phyloP scores from a whole-genome alignment of 2,329 filamentous ascomycete species.

The Plectosphaerella plurivora region DNA sequence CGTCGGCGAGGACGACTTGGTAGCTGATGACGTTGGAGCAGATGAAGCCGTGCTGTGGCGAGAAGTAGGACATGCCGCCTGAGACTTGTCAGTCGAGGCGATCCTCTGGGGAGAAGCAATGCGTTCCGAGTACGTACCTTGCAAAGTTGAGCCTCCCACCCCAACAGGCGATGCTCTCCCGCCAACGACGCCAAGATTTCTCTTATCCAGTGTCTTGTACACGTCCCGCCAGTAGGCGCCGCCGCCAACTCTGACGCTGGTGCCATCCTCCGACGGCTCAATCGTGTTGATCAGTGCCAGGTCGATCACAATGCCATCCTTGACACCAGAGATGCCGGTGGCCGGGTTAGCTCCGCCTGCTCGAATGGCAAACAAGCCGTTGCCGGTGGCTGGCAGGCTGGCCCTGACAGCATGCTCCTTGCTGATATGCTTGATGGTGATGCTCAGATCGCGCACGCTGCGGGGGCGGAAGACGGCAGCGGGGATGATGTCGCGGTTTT shows the following conservation, averaged over 20 bases:
- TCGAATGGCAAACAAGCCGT: neutral
- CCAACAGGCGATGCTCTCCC: slow-evolving; percentile 15
- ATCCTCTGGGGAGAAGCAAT: neutral
- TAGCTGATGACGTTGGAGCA: slow-evolving; percentile 3
- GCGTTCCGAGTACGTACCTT: neutral
- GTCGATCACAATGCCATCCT: slow-evolving; percentile 21
- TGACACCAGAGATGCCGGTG: slow-evolving; percentile 5
- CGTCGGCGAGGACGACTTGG: slow-evolving; percentile 30
- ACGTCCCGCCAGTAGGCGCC: slow-evolving; percentile 1
- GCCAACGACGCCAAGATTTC: neutral
- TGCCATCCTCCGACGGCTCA: slow-evolving; percentile 7
- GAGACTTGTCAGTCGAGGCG: slow-evolving; percentile 1
- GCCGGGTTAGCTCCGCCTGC: neutral
- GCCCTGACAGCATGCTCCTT: neutral
- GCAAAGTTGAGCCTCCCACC: slow-evolving; percentile 20
- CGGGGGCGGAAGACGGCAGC: neutral
- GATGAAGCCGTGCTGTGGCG: slow-evolving; percentile 4
- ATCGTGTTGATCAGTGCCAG: slow-evolving; percentile 14
- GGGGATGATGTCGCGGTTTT: neutral
- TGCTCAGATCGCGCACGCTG: neutral
- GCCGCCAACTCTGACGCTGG: slow-evolving; percentile 13
- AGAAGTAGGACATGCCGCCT: slow-evolving; percentile 10
- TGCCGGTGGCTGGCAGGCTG: neutral
- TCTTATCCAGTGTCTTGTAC: neutral
- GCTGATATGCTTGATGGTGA: neutral